Conservation (phyloP, 352 stramenopile genomes). For the Globisporangium paroecandrum region DNA sequence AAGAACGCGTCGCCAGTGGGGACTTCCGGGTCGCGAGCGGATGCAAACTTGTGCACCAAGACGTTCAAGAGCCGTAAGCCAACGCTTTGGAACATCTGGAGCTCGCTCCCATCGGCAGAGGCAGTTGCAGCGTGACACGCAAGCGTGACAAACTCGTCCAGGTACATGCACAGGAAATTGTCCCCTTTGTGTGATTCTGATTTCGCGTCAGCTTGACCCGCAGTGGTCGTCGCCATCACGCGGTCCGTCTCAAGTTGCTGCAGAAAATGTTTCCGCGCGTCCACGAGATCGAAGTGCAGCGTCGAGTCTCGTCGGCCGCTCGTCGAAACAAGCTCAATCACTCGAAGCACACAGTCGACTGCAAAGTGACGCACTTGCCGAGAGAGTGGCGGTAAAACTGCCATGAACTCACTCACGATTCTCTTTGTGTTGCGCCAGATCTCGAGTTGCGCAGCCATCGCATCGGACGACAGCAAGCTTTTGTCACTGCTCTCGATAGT, state of each 20-base stretch:
- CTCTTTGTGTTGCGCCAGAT: conserved; percentile 72
- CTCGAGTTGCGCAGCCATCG: conserved; percentile 55
- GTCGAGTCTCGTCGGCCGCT: conserved; percentile 21
- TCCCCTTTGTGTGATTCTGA: conserved; percentile 12
- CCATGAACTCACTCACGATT: conserved; percentile 54
- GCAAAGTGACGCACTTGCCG: conserved; percentile 78
- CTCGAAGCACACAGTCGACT: conserved; percentile 67
- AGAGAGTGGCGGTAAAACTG: conserved; percentile 59
- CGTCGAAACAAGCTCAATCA: conserved; percentile 60
- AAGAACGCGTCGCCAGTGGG: conserved; percentile 45
- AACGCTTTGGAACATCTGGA: conserved; percentile 75
- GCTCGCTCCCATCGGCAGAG: conserved; percentile 64
- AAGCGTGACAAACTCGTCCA: conserved; percentile 86
- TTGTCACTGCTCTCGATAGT: conserved; percentile 15
- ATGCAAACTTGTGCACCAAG: conserved; percentile 55
- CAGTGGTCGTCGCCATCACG: background rate
- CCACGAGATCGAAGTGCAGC: conserved; percentile 71
- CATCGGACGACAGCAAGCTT: conserved; percentile 30
- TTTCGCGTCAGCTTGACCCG: background rate
- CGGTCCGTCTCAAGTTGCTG: conserved; percentile 23
- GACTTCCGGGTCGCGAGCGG: conserved; percentile 67
- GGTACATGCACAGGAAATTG: conserved; percentile 85
- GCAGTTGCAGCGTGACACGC: conserved; percentile 73
- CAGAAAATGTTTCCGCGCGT: conserved; percentile 45
- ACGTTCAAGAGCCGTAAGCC: conserved; percentile 68